Evolutionary conservation across 148 eudicot species (phyloP).

Genomic region (Polygonum aviculare): DNA sequence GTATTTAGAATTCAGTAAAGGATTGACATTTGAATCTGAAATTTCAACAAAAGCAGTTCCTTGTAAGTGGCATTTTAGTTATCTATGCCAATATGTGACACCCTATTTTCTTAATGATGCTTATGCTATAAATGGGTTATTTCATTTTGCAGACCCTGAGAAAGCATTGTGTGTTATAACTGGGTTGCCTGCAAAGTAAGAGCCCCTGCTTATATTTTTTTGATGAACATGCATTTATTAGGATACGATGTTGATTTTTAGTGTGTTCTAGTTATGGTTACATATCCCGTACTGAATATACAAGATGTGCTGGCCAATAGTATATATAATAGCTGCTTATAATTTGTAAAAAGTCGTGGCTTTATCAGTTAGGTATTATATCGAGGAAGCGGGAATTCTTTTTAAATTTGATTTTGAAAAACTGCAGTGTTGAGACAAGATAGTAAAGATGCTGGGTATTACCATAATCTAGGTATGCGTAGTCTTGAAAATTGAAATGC

Average conservation of each 20-base stretch:
- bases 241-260: neutral
- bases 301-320: neutral
- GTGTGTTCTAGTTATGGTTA: neutral
- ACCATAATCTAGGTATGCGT: neutral
- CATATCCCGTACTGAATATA: neutral
- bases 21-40: slow-evolving; percentile 56
- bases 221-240: neutral
- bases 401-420: neutral
- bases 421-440: neutral
- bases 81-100: neutral
- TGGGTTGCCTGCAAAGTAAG: slow-evolving; percentile 84
- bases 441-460: neutral
- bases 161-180: slow-evolving; percentile 71
- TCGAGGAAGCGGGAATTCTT: neutral
- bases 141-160: slow-evolving; percentile 53
- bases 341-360: neutral
- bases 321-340: neutral
- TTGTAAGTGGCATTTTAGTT: slow-evolving; percentile 39
- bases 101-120: neutral
- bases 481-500: neutral
- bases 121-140: slow-evolving; percentile 10
- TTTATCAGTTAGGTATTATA: neutral
- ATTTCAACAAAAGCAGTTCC: slow-evolving; percentile 44
- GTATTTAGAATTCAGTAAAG: slow-evolving; percentile 56
- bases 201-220: neutral